phyloP scores from a whole-genome alignment of 2,329 filamentous ascomycete genomes.

The Aspergillus oerlinghausenensis region DNA sequence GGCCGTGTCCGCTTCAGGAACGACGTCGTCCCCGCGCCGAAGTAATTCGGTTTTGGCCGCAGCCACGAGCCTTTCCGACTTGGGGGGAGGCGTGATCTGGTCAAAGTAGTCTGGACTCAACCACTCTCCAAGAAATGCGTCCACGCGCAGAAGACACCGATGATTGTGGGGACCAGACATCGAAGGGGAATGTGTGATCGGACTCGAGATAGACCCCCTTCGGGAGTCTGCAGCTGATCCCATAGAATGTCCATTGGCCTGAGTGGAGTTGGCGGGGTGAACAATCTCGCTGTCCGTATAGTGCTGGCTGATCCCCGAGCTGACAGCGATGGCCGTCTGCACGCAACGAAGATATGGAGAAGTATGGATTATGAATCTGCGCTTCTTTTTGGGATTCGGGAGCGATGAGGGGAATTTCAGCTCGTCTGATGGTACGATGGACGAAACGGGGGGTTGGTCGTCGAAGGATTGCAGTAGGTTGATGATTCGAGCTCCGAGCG shows the following conservation, averaged over 20 bases:
- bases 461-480: slow-evolving; percentile 57
- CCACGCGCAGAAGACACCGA: slow-evolving; percentile 61
- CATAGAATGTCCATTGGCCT: neutral
- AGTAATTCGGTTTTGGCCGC: slow-evolving; percentile 83
- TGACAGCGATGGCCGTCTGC: slow-evolving; percentile 85
- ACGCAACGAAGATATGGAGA: slow-evolving; percentile 93
- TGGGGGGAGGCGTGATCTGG: slow-evolving; percentile 81
- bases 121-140: slow-evolving; percentile 95
- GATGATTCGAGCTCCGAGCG: slow-evolving; percentile 78
- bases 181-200: neutral
- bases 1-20: slow-evolving; percentile 36
- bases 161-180: slow-evolving; percentile 7
- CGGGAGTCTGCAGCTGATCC: neutral
- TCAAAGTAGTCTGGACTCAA: slow-evolving; percentile 90
- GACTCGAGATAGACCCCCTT: slow-evolving; percentile 2
- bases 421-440: slow-evolving; percentile 7
- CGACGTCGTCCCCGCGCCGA: slow-evolving; percentile 64
- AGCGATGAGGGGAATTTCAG: slow-evolving; percentile 3
- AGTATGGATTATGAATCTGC: slow-evolving; percentile 79
- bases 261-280: neutral
- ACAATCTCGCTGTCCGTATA: slow-evolving; percentile 16
- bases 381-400: slow-evolving; percentile 46
- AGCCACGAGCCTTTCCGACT: slow-evolving; percentile 80
- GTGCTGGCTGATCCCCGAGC: slow-evolving; percentile 66
- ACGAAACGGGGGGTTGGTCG: neutral